A percentile compares a stretch with the other conserved stretches of the same genome.
Evolutionary conservation across 2,329 filamentous ascomycete species (phyloP).

Genomic region (Cercospora sesami): DNA sequence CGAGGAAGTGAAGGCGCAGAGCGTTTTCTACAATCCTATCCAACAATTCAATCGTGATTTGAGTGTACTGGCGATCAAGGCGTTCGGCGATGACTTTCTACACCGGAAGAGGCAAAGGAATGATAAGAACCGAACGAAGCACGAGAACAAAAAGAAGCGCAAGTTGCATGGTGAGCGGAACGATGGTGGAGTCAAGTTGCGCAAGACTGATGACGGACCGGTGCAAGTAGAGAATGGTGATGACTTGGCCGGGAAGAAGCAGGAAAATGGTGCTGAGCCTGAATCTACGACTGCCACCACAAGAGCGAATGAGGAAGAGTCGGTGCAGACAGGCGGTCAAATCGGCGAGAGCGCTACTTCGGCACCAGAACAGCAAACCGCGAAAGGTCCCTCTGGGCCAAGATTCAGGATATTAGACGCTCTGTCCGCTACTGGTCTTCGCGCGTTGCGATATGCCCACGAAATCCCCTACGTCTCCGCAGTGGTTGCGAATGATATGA

Average conservation of each 20-base stretch:
- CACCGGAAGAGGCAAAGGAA: conserved; percentile 31
- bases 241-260: neutral
- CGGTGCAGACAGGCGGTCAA: neutral
- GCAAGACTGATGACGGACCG: conserved; percentile 19
- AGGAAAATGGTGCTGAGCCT: neutral
- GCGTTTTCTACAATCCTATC: conserved; percentile 97
- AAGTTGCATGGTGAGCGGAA: conserved; percentile 38
- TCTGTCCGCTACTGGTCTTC: conserved; percentile 86
- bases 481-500: conserved; percentile 79
- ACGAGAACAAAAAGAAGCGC: conserved; percentile 34
- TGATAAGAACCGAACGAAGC: conserved; percentile 38
- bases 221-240: neutral
- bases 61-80: conserved; percentile 87
- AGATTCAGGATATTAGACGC: conserved; percentile 88
- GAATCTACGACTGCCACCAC: neutral
- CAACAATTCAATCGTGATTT: conserved; percentile 98
- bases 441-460: conserved; percentile 85
- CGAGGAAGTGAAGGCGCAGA: conserved; percentile 58
- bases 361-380: neutral
- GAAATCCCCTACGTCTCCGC: conserved; percentile 65
- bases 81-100: conserved; percentile 69
- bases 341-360: neutral
- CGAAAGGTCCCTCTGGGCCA: conserved; percentile 37
- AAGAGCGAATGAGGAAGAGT: neutral
- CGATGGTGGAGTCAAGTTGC: conserved; percentile 17